Conservation (phyloP, 2,329 filamentous ascomycete genomes). For the Neoscytalidium dimidiatum region DNA sequence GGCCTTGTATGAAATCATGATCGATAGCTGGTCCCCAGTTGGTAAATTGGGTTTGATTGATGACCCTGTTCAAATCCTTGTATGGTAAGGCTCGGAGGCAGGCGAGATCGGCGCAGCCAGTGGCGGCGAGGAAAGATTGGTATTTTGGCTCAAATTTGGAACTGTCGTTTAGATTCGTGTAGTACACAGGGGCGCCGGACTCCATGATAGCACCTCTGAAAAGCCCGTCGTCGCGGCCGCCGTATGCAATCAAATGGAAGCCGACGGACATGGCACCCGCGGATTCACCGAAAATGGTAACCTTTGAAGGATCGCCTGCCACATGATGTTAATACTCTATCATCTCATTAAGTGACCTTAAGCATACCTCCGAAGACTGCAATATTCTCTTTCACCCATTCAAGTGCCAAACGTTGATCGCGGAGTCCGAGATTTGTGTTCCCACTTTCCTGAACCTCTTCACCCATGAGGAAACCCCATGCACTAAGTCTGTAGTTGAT, state of each 20-base stretch:
- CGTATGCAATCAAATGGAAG: conserved; percentile 47
- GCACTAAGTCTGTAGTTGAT: conserved; percentile 59
- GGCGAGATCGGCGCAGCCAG: conserved; percentile 57
- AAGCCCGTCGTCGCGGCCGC: conserved; percentile 49
- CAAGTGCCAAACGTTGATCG: conserved; percentile 47
- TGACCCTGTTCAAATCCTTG: conserved; percentile 56
- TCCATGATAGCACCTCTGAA: conserved; percentile 52
- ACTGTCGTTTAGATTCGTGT: conserved; percentile 22
- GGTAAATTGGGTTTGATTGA: conserved; percentile 47
- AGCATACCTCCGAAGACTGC: conserved; percentile 42
- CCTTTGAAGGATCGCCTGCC: conserved; percentile 38
- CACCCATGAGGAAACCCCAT: conserved; percentile 68
- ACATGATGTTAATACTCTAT: background rate
- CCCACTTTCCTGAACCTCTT: conserved; percentile 54
- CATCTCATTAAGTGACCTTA: background rate
- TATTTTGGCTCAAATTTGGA: conserved; percentile 59
- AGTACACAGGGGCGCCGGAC: conserved; percentile 41
- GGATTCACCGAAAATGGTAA: conserved; percentile 49
- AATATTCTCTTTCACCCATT: conserved; percentile 49
- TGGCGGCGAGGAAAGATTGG: conserved; percentile 59
- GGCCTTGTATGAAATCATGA: conserved; percentile 57
- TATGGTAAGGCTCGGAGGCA: conserved; percentile 63
- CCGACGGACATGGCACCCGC: conserved; percentile 49
- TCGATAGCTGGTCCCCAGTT: conserved; percentile 53
- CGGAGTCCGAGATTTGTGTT: conserved; percentile 48